Evolutionary conservation across 2,329 filamentous ascomycete genomes (phyloP).

Genomic region (Diaporthe longicolla): DNA sequence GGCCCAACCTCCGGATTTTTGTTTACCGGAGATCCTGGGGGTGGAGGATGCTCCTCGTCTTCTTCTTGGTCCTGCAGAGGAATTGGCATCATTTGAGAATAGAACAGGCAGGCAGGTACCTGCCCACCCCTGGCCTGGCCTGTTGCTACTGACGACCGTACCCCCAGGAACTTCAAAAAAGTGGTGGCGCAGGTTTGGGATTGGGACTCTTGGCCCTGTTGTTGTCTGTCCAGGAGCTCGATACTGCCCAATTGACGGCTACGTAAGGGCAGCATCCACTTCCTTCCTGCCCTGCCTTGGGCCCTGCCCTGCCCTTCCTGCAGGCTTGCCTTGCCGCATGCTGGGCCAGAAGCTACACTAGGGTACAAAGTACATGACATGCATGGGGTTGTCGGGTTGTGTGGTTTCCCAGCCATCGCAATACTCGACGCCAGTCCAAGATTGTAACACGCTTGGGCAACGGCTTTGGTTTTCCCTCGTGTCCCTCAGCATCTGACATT

Average conservation of each 20-base stretch:
- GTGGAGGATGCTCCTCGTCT: conserved; percentile 9
- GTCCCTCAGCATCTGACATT: neutral
- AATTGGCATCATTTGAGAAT: conserved; percentile 16
- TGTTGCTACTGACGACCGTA: conserved; percentile 33
- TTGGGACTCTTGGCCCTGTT: conserved; percentile 34
- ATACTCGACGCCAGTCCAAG: conserved; percentile 42
- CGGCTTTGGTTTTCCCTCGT: conserved; percentile 36
- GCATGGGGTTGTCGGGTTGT: neutral
- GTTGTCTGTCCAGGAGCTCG: conserved; percentile 1
- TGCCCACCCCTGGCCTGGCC: conserved; percentile 6
- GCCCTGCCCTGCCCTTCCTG: conserved; percentile 13
- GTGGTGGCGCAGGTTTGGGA: conserved; percentile 39
- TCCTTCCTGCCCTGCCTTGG: neutral
- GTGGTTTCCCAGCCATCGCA: conserved; percentile 44
- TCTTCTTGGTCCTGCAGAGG: neutral
- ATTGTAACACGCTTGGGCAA: conserved; percentile 34
- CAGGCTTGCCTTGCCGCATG: conserved; percentile 23
- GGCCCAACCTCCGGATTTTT: conserved; percentile 38
- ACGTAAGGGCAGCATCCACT: conserved; percentile 25
- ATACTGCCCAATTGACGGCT: conserved; percentile 25
- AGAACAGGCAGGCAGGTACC: conserved; percentile 18
- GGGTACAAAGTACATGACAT: neutral
- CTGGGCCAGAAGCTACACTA: neutral
- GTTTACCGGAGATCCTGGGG: conserved; percentile 36
- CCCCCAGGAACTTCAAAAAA: conserved; percentile 3